Base-by-base conservation (phyloP, 345 rosid genomes). In the Noccaea caerulescens region DNA sequence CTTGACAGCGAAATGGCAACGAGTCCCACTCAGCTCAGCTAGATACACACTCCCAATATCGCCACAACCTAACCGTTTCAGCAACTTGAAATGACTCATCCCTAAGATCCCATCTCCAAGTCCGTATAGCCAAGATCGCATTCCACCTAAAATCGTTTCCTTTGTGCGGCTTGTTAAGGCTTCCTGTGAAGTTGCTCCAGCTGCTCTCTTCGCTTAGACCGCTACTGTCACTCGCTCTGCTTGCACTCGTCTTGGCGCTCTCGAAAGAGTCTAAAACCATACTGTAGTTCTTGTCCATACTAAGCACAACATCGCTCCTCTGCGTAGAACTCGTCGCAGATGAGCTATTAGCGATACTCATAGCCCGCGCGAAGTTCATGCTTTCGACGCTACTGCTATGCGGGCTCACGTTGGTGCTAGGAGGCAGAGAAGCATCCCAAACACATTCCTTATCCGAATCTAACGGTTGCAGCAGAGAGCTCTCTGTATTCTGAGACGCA, bases 81-180 rank as follows among this genome's bases (percentile, higher is more conserved):
- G 91, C 73, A 94, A 81, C 82, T 86, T 86, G 75, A 94, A 94
- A 72, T 91, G 99, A 52, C 88, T 89, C 99, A 94, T 91, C 27
- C 99, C 99, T 56, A 94, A 73, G 64, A 86, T 81, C 57, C 96
- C 99, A 83, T 88, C 92, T 34, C 99, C 87, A n/a, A 14, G 87
- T 82, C 54, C 99, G 76, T 51, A 91, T 82, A 58, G 91, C 97
- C 46, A 86, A 83, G 42, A 94, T 94, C 57, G 99, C 96, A 76
- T 87, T 94, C 96, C 99, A 94, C 82, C 97, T 79, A 1, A 95
- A 95, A 78, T 94, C 99, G 72, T 94, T 94, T 52, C 99, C 99
- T 77, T 91, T 94, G 72, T 94, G 99, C 52, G 99, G 99, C 71
- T 94, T 94, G 66, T 91, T 94, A 51, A 87, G 89, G 67, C 90